Evolutionary conservation across 179 eudicot species (phyloP), one percentile per base, ranked within the genome.

Genomic region (Silene coronaria): DNA sequence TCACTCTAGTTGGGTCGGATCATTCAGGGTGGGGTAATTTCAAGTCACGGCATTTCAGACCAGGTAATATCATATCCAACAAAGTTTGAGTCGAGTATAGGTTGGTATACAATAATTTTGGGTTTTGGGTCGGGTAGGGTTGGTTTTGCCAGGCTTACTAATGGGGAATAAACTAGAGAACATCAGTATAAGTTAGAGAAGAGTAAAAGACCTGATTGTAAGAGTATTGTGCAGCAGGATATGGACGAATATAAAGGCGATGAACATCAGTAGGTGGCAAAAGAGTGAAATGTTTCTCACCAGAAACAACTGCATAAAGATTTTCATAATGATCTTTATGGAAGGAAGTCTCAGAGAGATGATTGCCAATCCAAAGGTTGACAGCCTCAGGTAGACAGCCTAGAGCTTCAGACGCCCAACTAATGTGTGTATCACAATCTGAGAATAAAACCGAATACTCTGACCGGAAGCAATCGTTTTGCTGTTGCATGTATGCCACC

Each of bases 311-410:
- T 23, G 89, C 95, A 76, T 90, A 95, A 36, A 92, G 83, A 84
- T 95, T 95, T 85, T 95, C 99, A 69, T 95, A 95, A 65, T 95
- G 99, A 64, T 95, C 99, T 82, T 95, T 92, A 73, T 95, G 97
- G 81, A 95, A 95, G 5, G 89, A 89, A 19, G 97, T 90, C 81
- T 90, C 89, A 0, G 97, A 90, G 1, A 48, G 82, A 14, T 84
- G 38, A 28, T 86, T 86, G 69, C 99, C 99, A 51, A 92, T 84
- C 99, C 99, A 95, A 58, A 95, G 82, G 82, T 95, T 92, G 63
- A 95, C 97, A 19, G 96, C 99, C 84, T 95, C 97, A 0, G 97
- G 97, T 30, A 74, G 75, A 70, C 89, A 82, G 30, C 97, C 99
- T 0, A 92, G 75, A 28, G 97, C 99, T 79, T 88, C 91, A 11